Evolutionary conservation across 1,139 yeast genomes (phyloP), one percentile per base, ranked within the genome.

Genomic region (Magnusiomyces suaveolens): DNA sequence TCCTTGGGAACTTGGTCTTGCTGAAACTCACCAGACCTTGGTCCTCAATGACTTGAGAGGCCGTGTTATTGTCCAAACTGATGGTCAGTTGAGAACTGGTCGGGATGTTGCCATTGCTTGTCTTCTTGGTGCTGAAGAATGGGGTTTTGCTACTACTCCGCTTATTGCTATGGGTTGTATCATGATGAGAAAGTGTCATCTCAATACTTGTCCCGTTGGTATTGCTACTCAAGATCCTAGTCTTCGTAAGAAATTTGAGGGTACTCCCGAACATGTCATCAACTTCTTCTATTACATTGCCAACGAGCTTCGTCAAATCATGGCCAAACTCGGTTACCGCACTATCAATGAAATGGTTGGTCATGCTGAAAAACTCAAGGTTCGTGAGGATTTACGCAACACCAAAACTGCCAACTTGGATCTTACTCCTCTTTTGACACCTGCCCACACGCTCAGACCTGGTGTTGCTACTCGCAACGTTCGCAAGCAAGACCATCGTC

Each of bases 301-400:
- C 56, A 88, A 89, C 65, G 98, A 92, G 72, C 81, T 92, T 68
- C 82, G 98, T 70, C 81, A 78, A 57, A 84, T 87, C 66, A 92
- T 92, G 98, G 96, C 97, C 52, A 79, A 82, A 67, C 81, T 92
- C 61, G 98, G 98, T 58, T 92, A 84, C 81, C 81, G 98, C 69
- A 88, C 96, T 54, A 82, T 92, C 68, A 90, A 88, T 68, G 98
- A 92, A 75, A 92, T 92, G 98, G 90, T 92, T 64, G 98, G 98
- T 66, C 88, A 86, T 69, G 87, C 97, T 50, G 98, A 92, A 74
- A 87, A 83, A 72, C 80, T 92, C 68, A 77, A 74, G 65, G 95
- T 89, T 55, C 79, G 96, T 65, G 95, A 87, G 60, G 94, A 88
- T 66, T 75, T 83, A 66, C 82, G 94, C 66, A 87, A 83, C 69